Evolutionary conservation across 2,329 filamentous ascomycete species (phyloP), one percentile per base, ranked within the genome.

Genomic region (Fusarium pseudocircinatum): DNA sequence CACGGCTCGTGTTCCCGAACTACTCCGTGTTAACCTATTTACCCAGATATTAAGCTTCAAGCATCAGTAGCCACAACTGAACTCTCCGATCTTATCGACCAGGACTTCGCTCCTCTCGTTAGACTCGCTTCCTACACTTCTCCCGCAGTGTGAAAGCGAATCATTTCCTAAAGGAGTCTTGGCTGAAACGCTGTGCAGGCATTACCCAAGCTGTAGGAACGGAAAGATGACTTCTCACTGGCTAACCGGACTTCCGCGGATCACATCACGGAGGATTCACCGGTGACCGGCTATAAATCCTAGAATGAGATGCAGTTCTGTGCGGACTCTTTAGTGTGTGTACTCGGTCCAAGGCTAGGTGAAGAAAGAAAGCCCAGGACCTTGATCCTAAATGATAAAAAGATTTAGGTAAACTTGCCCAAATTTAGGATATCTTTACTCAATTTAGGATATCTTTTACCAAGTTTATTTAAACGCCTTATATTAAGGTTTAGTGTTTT

Each of bases 181-280:
- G 62, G 62, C 62, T 67, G 61, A 67, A 67, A 67, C 62, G n/a
- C 24, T 20, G 14, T n/a, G 3, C 53, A 60, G 18, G 28, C 46
- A 43, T 57, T n/a, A 54, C 15, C 22, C 28, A 24, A 12, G 34
- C 36, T 28, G 28, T 22, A 56, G 22, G 24, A 16, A 61, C 49
- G 24, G 30, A 11, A 56, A 43, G 24, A 44, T 24, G 30, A 30
- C 18, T 30, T 20, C 20, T 16, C 11, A 54, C 37, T 54, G 30
- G 46, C 11, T 0, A 16, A 13, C 5, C 6, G 43, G 6, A 14
- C 30, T 7, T 28, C 10, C 54, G 18, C 10, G 22, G 22, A 39
- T 53, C n/a, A n/a, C 7, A 32, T 26, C 24, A 13, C 18, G 36
- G 34, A 42, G 36, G 44, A 52, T 60, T 60, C n/a, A 26, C 44